Evolutionary conservation across 2,329 filamentous ascomycete genomes (phyloP).

Genomic region (Ceratocystis eucalypticola): DNA sequence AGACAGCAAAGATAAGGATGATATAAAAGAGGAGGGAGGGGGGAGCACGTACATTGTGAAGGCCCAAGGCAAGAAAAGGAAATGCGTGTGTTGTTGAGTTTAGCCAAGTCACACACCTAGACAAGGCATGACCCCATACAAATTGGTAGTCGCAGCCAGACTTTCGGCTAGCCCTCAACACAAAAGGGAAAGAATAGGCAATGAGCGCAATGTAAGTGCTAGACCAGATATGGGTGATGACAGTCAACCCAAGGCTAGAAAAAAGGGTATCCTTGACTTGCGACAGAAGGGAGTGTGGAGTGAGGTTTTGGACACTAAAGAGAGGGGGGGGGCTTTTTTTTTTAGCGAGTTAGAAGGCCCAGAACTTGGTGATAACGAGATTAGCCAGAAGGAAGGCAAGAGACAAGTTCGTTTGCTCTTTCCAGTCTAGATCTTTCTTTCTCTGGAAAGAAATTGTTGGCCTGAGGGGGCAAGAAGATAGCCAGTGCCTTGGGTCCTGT

Average conservation of each 20-base stretch:
- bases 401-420: background rate
- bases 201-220: background rate
- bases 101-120: constrained; percentile 17
- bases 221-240: background rate
- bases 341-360: background rate
- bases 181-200: background rate
- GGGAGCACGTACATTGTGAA: background rate
- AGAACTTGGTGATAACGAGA: background rate
- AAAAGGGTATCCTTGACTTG: background rate
- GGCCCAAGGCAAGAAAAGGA: background rate
- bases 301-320: background rate
- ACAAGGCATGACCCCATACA: constrained; percentile 12
- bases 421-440: background rate
- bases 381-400: background rate
- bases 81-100: background rate
- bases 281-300: background rate
- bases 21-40: background rate
- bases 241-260: background rate
- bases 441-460: background rate
- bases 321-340: background rate
- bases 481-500: background rate
- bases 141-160: background rate
- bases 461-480: background rate
- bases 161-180: constrained; percentile 1
- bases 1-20: background rate